Evolutionary conservation across 257 asterid species (phyloP).

Genomic region (Scutellaria galericulata): DNA sequence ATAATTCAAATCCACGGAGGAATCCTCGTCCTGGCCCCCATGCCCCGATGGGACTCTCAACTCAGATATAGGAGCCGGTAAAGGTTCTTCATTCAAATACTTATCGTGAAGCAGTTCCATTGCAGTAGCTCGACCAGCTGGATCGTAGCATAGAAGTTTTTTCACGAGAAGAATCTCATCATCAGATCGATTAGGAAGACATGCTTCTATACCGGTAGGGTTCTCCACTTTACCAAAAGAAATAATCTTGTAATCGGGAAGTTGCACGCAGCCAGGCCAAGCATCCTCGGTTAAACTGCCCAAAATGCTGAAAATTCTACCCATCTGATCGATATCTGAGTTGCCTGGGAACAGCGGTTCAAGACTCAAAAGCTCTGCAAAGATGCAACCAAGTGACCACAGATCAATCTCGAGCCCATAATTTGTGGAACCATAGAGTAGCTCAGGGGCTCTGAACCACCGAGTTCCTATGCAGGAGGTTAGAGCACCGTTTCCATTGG

Average conservation of each 20-base stretch:
- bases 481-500: slow-evolving; percentile 63
- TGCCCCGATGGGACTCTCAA: slow-evolving; percentile 73
- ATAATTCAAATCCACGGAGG: slow-evolving; percentile 54
- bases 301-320: slow-evolving; percentile 62
- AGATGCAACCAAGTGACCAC: slow-evolving; percentile 95
- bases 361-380: slow-evolving; percentile 77
- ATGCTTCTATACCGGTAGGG: slow-evolving; percentile 68
- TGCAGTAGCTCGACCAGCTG: slow-evolving; percentile 75
- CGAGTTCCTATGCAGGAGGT: slow-evolving; percentile 98
- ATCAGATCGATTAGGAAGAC: slow-evolving; percentile 58
- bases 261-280: slow-evolving; percentile 85
- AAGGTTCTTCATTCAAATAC: slow-evolving; percentile 85
- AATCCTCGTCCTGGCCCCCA: slow-evolving; percentile 58
- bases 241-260: slow-evolving; percentile 84
- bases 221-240: slow-evolving; percentile 75
- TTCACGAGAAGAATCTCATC: slow-evolving; percentile 67
- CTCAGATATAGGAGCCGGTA: slow-evolving; percentile 64
- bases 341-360: slow-evolving; percentile 86
- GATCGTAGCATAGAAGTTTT: slow-evolving; percentile 71
- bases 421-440: slow-evolving; percentile 84
- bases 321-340: slow-evolving; percentile 91
- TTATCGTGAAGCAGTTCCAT: slow-evolving; percentile 79
- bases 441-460: slow-evolving; percentile 96
- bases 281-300: slow-evolving; percentile 76
- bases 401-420: slow-evolving; percentile 89